Conservation (phyloP, 2,329 filamentous ascomycete genomes). For the Talaromyces sp. region DNA sequence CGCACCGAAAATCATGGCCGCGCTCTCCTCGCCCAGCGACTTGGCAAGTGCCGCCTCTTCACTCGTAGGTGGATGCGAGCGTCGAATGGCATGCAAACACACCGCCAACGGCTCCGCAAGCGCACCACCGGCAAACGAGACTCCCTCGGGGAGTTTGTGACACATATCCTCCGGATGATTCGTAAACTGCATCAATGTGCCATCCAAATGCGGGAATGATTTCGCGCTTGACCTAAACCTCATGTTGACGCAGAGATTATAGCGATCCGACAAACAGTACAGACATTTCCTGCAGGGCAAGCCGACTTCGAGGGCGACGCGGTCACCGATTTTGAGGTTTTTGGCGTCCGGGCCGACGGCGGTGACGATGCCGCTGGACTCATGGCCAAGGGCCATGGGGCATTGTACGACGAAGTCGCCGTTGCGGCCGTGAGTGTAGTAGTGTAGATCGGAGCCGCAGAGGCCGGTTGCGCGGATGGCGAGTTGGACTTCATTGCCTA, state of each 20-base stretch:
- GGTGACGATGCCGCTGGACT: constrained; percentile 75
- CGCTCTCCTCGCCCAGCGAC: constrained; percentile 39
- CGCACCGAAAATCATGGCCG: constrained; percentile 58
- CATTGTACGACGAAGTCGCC: constrained; percentile 78
- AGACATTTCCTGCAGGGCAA: constrained; percentile 69
- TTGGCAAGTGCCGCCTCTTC: constrained; percentile 39
- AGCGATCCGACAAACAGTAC: constrained; percentile 54
- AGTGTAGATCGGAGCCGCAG: constrained; percentile 73
- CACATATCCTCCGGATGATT: constrained; percentile 61
- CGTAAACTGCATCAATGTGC: constrained; percentile 60
- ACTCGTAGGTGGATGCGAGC: constrained; percentile 48
- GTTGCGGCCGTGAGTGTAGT: constrained; percentile 83
- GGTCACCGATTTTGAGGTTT: constrained; percentile 67
- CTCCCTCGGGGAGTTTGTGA: constrained; percentile 53
- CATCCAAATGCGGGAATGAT: constrained; percentile 59
- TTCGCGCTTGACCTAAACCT: constrained; percentile 59
- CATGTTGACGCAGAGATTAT: constrained; percentile 61
- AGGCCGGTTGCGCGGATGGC: constrained; percentile 64
- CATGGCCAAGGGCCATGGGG: constrained; percentile 76
- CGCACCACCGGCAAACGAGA: constrained; percentile 56
- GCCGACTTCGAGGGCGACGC: constrained; percentile 89
- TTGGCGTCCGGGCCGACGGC: constrained; percentile 63
- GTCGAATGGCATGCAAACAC: constrained; percentile 56
- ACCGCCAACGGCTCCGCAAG: constrained; percentile 60
- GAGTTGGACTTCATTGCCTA: constrained; percentile 58